Percentiles rank a stretch among this genome's conserved stretches.
Conservation (phyloP, 164 flowering plant species). For the Dillenia turbinata region DNA sequence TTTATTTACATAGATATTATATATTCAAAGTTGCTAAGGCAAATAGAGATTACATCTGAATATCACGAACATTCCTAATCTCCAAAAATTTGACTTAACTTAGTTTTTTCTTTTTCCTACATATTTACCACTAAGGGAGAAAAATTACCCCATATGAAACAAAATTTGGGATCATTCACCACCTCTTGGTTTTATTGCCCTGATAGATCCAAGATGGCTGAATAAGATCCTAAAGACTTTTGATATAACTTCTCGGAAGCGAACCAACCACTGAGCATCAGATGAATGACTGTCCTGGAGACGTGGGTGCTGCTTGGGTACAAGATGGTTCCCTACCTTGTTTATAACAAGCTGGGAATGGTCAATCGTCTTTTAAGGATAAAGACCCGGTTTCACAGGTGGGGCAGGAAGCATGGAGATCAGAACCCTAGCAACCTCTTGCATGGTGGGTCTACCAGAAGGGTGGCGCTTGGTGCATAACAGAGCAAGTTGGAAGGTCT, state of each 20-base stretch:
- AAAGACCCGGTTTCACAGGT: slow-evolving; percentile 25
- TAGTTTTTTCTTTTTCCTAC: too few relatives aligned
- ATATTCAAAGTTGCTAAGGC: too few relatives aligned
- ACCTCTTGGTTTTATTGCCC: background rate
- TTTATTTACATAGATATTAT: too few relatives aligned
- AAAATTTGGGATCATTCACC: too few relatives aligned
- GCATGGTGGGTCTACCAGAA: slow-evolving; percentile 86
- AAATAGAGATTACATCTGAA: too few relatives aligned
- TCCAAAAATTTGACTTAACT: too few relatives aligned
- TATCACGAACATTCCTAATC: too few relatives aligned
- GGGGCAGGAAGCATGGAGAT: slow-evolving; percentile 61
- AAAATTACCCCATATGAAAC: too few relatives aligned
- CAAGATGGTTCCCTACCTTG: slow-evolving; percentile 13
- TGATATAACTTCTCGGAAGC: slow-evolving; percentile 74
- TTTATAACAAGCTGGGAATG: slow-evolving; percentile 42
- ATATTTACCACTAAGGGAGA: too few relatives aligned
- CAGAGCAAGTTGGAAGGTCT: slow-evolving; percentile 83
- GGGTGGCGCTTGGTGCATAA: slow-evolving; percentile 73
- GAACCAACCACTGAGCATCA: slow-evolving; percentile 79
- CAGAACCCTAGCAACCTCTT: slow-evolving; percentile 68
- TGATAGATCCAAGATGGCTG: too few relatives aligned
- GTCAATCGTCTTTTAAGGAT: slow-evolving; percentile 36
- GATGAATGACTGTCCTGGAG: slow-evolving; percentile 36
- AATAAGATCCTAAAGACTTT: slow-evolving; percentile 26
- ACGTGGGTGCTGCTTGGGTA: slow-evolving; percentile 13